Evolutionary conservation across 1,284 basidiomycete genomes (phyloP), one percentile per base, ranked within the genome.

Genomic region (Hymenochaete sp.): DNA sequence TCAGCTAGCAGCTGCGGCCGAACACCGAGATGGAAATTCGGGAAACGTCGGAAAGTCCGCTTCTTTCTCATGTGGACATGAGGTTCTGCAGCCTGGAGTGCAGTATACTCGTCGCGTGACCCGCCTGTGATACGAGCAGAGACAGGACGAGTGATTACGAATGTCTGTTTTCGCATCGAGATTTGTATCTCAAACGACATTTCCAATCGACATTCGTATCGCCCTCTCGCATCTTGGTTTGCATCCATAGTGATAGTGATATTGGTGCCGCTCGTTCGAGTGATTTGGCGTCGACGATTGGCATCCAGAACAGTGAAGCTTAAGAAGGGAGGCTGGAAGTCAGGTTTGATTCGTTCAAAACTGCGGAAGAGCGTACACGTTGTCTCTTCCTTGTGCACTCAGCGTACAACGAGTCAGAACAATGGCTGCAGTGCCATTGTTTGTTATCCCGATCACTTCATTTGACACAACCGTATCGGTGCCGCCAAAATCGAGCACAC

Each of bases 101-200:
- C 59, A 28, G 67, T 64, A 31, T 68, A 60, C 42, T 71, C 68
- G 13, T 58, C 59, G 21, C 57, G 55, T 8, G 61, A 63, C 4
- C 70, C 71, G n/a, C n/a, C n/a, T n/a, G n/a, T n/a, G 32, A 71
- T 63, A 7, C 61, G 62, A 3, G 66, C 72, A 22, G 50, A 49
- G 1, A 74, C 47, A 13, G 54, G 57, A 7, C 71, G 62, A 0
- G 63, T 62, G 43, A 75, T 68, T 16, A 66, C 52, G 52, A 74
- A 74, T 3, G 57, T 54, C 9, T 44, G 44, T 38, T 53, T 54
- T 25, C 32, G 53, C 3, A 49, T 42, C 9, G 55, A 48, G 29
- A 65, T 53, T 32, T 56, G 50, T n/a, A n/a, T n/a, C n/a, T n/a
- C n/a, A 48, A 71, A 69, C 1, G 60, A 45, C 4, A 70, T 54